These are phyloP conservation scores for Fusarium neocosmosporiellum DNA, from an alignment of 2,329 filamentous ascomycete species.

Conservation along the genomic window DNA sequence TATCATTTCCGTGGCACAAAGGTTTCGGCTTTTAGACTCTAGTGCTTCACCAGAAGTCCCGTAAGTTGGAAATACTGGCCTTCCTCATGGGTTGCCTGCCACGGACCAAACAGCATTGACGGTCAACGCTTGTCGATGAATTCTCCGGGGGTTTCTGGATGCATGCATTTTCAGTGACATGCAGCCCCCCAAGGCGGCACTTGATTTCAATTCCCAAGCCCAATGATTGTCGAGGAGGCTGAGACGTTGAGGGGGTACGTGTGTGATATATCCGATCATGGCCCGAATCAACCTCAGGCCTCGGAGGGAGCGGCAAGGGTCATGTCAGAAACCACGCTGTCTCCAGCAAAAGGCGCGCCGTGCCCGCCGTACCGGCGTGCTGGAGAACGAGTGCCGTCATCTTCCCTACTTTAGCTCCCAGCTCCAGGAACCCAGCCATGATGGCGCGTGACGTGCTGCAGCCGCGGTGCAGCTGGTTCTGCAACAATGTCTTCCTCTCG, in stretches of 20 bases:
- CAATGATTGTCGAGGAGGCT: background rate
- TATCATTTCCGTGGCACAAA: background rate
- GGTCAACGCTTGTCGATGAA: background rate
- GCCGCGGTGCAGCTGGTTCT: constrained; percentile 15
- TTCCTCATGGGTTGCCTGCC: background rate
- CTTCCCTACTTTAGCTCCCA: background rate
- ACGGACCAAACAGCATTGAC: background rate
- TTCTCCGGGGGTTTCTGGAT: background rate
- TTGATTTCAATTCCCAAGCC: background rate
- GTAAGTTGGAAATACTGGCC: background rate
- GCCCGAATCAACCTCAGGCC: background rate
- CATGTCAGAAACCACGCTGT: background rate
- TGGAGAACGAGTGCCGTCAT: constrained; percentile 3
- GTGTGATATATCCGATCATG: background rate
- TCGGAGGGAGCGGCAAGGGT: background rate
- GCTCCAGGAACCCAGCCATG: constrained; percentile 1
- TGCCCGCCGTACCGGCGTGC: background rate
- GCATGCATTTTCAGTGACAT: constrained; percentile 1
- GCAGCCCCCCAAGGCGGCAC: background rate
- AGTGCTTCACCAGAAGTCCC: background rate
- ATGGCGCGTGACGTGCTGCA: constrained; percentile 22
- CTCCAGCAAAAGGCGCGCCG: background rate
- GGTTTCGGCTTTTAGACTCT: background rate
- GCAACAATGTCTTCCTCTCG: constrained; percentile 1
- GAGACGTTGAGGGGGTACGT: background rate